phyloP scores from a whole-genome alignment of 352 stramenopile genomes.

The Blastocystis sp. region DNA sequence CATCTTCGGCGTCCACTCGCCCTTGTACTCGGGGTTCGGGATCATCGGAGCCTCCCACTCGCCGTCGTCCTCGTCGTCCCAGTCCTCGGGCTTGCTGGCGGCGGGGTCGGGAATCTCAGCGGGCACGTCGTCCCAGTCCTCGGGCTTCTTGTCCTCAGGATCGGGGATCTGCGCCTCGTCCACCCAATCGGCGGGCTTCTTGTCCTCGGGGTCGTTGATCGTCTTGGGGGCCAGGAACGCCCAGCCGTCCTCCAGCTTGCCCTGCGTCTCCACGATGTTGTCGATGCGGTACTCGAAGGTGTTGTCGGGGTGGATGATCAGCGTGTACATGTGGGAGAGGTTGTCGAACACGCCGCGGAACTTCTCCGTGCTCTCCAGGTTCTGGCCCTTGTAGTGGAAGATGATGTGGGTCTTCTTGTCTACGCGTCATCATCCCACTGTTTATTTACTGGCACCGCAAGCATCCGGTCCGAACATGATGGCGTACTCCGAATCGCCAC shows the following conservation, averaged over 20 bases:
- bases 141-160: conserved; percentile 89
- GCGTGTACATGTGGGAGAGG: conserved; percentile 94
- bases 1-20: conserved; percentile 92
- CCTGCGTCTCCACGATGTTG: conserved; percentile 86
- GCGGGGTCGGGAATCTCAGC: conserved; percentile 92
- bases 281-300: conserved; percentile 85
- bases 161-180: conserved; percentile 88
- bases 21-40: conserved; percentile 95
- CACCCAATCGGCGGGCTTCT: conserved; percentile 96
- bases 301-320: conserved; percentile 92
- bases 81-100: conserved; percentile 92
- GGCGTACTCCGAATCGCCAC: conserved; percentile 87
- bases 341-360: conserved; percentile 86
- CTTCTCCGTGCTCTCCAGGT: conserved; percentile 85
- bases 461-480: conserved; percentile 99
- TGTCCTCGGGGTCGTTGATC: conserved; percentile 91
- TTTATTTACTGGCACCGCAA: conserved; percentile 83
- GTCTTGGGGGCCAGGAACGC: conserved; percentile 89
- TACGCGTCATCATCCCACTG: background rate
- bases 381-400: conserved; percentile 91
- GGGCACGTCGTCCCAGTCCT: conserved; percentile 90
- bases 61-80: conserved; percentile 96
- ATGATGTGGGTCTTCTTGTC: conserved; percentile 92
- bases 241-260: conserved; percentile 88
- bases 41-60: conserved; percentile 92